Conservation (phyloP, 2,329 filamentous ascomycete species). For the Emergomyces pasteurianus region DNA sequence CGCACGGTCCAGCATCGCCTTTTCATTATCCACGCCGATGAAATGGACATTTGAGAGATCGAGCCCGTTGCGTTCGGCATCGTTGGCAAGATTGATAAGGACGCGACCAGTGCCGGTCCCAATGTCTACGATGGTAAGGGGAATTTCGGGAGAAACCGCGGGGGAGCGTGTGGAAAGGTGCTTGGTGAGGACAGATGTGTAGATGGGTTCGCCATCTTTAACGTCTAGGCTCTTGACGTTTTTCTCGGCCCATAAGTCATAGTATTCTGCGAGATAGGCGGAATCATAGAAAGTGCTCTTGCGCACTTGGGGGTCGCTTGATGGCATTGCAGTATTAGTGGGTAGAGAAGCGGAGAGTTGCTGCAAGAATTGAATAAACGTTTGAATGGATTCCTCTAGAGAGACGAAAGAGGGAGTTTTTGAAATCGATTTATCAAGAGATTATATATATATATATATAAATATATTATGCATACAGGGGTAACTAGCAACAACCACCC, state of each 20-base stretch:
- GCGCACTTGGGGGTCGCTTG: background rate
- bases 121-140: background rate
- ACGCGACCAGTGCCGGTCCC: background rate
- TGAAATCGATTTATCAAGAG: background rate
- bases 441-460: too few species aligned
- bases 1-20: background rate
- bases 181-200: background rate
- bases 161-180: background rate
- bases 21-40: background rate
- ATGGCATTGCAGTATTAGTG: background rate
- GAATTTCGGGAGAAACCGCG: background rate
- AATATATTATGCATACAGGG: too few species aligned
- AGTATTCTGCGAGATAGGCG: background rate
- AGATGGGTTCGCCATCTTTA: background rate
- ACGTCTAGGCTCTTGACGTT: background rate
- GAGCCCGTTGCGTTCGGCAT: background rate
- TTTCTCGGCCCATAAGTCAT: background rate
- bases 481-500: too few species aligned
- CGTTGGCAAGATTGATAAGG: background rate
- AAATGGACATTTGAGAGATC: background rate
- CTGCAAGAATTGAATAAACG: background rate
- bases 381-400: background rate
- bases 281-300: conserved; percentile 1
- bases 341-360: background rate
- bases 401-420: background rate